phyloP scores from a whole-genome alignment of 176 grass and related monocot genomes.

The Pontederia paniculata region DNA sequence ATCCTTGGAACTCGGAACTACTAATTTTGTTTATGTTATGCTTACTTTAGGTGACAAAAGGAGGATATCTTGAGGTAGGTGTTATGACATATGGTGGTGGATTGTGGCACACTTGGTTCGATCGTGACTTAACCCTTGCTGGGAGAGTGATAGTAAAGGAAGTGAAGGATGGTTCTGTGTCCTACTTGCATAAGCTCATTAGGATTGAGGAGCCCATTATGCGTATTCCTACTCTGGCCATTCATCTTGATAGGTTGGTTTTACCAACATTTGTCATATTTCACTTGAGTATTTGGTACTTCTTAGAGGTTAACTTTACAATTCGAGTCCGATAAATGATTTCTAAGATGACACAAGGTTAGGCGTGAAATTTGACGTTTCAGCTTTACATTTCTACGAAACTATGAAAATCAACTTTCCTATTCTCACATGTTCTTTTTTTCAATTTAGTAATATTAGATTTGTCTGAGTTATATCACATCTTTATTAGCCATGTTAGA shows the following conservation, averaged over 20 bases:
- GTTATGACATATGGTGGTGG: constrained; percentile 93
- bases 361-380: too few relatives aligned
- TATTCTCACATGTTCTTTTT: too few relatives aligned
- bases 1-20: too few relatives aligned
- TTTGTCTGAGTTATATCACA: too few relatives aligned
- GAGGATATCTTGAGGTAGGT: constrained; percentile 82
- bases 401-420: too few relatives aligned
- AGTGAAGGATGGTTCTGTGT: constrained; percentile 30
- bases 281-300: too few relatives aligned
- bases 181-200: constrained; percentile 69
- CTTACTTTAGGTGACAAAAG: constrained; percentile 59
- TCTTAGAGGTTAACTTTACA: too few relatives aligned
- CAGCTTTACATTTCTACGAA: too few relatives aligned
- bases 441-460: too few relatives aligned
- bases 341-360: too few relatives aligned
- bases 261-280: neutral
- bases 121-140: constrained; percentile 82
- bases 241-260: constrained; percentile 74
- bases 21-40: neutral
- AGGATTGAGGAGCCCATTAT: constrained; percentile 63
- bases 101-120: constrained; percentile 97
- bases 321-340: too few relatives aligned
- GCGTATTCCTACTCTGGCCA: constrained; percentile 85
- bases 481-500: too few relatives aligned
- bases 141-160: constrained; percentile 68